Evolutionary conservation across 179 eudicot species (phyloP).

Genomic region (Carnegiea gigantea): DNA sequence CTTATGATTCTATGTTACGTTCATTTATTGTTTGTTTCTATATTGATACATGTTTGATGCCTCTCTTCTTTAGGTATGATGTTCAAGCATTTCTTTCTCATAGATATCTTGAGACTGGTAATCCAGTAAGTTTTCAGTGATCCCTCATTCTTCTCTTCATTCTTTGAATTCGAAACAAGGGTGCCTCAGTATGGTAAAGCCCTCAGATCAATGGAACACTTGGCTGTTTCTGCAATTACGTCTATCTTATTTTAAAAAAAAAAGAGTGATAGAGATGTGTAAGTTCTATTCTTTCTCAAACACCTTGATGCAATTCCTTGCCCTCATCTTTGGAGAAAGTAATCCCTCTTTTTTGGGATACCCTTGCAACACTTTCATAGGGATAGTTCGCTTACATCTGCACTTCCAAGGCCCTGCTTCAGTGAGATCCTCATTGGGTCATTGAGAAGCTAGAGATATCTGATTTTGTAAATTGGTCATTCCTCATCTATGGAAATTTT

Average conservation of each 20-base stretch:
- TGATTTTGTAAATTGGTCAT: not conserved
- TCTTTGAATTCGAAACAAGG: not conserved
- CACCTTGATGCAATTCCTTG: not conserved
- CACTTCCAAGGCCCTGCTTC: not conserved
- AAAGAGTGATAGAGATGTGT: not conserved
- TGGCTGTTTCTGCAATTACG: not conserved
- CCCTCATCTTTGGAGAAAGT: not conserved
- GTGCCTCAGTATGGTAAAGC: not conserved
- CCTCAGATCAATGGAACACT: not conserved
- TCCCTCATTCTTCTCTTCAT: not conserved
- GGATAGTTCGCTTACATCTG: not conserved
- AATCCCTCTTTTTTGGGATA: not conserved
- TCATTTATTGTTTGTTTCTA: constrained; percentile 10
- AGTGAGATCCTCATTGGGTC: too few relatives aligned
- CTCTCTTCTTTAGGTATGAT: constrained; percentile 69
- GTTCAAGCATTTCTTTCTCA: constrained; percentile 74
- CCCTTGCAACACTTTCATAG: too few relatives aligned
- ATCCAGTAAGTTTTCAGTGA: constrained; percentile 59
- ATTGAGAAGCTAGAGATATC: not conserved
- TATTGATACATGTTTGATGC: constrained; percentile 18
- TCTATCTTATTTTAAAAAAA: not conserved
- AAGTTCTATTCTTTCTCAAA: not conserved
- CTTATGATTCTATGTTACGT: not conserved
- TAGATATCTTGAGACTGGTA: constrained; percentile 71
- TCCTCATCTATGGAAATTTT: not conserved